Evolutionary conservation across 2,329 filamentous ascomycete species (phyloP), one percentile per base, ranked within the genome.

Genomic region (Rugonectria rugulosa): DNA sequence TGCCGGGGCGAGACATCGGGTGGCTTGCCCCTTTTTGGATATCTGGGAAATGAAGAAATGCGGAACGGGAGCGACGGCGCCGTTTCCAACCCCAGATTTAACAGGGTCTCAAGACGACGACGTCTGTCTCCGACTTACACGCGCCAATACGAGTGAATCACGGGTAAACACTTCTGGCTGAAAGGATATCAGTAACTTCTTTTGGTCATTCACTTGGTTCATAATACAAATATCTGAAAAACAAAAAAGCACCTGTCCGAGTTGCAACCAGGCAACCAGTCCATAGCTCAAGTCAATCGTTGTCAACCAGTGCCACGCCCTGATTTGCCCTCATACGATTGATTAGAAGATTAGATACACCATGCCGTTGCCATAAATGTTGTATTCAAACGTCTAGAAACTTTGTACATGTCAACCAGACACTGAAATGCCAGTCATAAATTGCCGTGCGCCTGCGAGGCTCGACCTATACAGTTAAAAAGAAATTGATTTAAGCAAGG

Each of bases 321-420:
- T 56, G 55, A 63, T 63, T 55, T 51, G 61, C 69, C 65, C 51
- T 48, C 60, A 65, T 70, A 66, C 67, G 58, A 81, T 81, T 81
- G 58, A 81, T 81, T 81, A 80, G 74, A 79, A 79, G 63, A 76
- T 79, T 79, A 80, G 72, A 68, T 77, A 78, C 71, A 73, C 62
- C 59, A 60, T 57, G 49, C 58, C 36, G 53, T 56, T 60, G 57
- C 65, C 59, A 66, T 59, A 62, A 36, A 66, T 63, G 64, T 60
- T 62, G 61, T 70, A 74, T 73, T 73, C 60, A 72, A 63, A 60
- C 59, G 62, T 63, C 70, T 73, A 72, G 68, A 70, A 67, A 71
- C 66, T 75, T 65, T 73, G 67, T 72, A 76, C 71, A 75, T 69
- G 65, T 66, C 67, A 71, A 68, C 68, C 63, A 67, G 63, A 70